Evolutionary conservation across 2,329 filamentous ascomycete species (phyloP).

Genomic region (Tolypocladium ovalisporum): DNA sequence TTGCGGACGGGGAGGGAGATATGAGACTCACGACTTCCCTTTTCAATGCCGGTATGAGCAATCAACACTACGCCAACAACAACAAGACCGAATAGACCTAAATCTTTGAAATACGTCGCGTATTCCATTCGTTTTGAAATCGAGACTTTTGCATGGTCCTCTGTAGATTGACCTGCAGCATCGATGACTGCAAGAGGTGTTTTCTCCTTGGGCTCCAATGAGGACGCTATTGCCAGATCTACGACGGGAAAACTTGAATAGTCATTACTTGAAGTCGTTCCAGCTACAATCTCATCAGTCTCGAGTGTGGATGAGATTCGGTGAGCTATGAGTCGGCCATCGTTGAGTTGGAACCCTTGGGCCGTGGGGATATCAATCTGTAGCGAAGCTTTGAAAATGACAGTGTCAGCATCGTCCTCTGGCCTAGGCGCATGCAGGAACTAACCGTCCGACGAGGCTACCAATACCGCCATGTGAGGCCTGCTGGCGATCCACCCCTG

Average conservation of each 20-base stretch:
- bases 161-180: background rate
- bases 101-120: background rate
- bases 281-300: background rate
- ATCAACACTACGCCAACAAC: background rate
- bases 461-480: background rate
- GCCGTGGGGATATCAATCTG: background rate
- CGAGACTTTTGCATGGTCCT: background rate
- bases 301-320: background rate
- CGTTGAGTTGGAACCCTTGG: background rate
- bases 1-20: background rate
- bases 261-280: background rate
- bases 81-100: background rate
- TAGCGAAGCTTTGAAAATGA: background rate
- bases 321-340: background rate
- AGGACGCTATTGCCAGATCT: background rate
- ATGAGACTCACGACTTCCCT: background rate
- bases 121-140: background rate
- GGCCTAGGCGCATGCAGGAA: too few species aligned
- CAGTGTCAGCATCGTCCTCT: background rate
- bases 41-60: background rate
- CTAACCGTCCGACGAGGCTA: background rate
- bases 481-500: background rate
- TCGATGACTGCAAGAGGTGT: background rate
- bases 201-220: background rate
- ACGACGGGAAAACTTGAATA: too few species aligned